Conservation (phyloP, 1,139 yeast genomes). For the Suhomyces maxii region DNA sequence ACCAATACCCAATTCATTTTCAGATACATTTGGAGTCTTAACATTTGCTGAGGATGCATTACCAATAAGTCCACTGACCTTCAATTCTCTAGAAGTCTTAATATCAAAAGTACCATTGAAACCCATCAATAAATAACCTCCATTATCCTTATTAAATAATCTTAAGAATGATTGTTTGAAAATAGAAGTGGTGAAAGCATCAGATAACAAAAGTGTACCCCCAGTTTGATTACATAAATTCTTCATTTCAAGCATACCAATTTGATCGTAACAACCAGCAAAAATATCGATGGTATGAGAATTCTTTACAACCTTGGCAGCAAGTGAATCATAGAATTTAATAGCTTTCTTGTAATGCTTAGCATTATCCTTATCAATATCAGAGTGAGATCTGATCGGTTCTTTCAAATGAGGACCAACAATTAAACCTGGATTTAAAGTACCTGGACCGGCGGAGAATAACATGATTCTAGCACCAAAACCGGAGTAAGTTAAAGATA, state of each 20-base stretch:
- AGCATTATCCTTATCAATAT: slow-evolving; percentile 84
- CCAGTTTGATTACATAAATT: slow-evolving; percentile 86
- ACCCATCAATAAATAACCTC: slow-evolving; percentile 83
- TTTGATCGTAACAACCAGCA: slow-evolving; percentile 98
- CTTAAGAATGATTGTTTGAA: slow-evolving; percentile 92
- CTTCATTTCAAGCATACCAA: slow-evolving; percentile 97
- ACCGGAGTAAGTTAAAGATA: slow-evolving; percentile 85
- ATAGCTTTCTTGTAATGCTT: slow-evolving; percentile 90
- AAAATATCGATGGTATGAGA: slow-evolving; percentile 90
- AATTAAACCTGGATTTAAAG: slow-evolving; percentile 92
- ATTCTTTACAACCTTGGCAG: slow-evolving; percentile 70
- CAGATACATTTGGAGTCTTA: slow-evolving; percentile 74
- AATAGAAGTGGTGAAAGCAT: slow-evolving; percentile 94
- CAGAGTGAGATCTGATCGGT: slow-evolving; percentile 96
- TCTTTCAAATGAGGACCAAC: slow-evolving; percentile 91
- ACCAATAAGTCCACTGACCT: slow-evolving; percentile 91
- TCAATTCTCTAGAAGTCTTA: slow-evolving; percentile 84
- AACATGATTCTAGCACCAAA: slow-evolving; percentile 89
- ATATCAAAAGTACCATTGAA: slow-evolving; percentile 85
- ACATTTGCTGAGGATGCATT: slow-evolving; percentile 78
- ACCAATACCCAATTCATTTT: slow-evolving; percentile 91
- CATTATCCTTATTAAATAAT: slow-evolving; percentile 81
- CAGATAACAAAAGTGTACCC: slow-evolving; percentile 87
- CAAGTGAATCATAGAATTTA: slow-evolving; percentile 78
- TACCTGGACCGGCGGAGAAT: slow-evolving; percentile 94